A percentile compares a stretch with the other conserved stretches of the same genome.
Evolutionary conservation across 208 protist genomes (phyloP).

Genomic region (Herpetomonas tarakana): DNA sequence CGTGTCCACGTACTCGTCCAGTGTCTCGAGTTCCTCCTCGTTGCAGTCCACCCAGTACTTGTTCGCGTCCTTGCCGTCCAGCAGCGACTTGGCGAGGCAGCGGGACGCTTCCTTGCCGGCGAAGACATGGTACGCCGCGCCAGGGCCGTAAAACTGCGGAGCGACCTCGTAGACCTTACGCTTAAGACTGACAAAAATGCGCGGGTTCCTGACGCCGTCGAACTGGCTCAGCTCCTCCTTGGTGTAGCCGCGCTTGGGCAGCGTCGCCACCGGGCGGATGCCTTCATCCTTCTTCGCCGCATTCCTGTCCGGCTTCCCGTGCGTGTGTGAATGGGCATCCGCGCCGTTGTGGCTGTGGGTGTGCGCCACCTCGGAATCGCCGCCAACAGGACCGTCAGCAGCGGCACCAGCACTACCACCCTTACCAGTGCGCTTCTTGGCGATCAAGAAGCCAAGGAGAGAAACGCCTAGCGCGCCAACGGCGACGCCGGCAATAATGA

Average conservation of each 20-base stretch:
- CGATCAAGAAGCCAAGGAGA: slow-evolving; percentile 14
- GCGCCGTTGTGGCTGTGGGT: slow-evolving; percentile 5
- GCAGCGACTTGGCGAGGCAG: slow-evolving; percentile 51
- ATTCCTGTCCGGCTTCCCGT: slow-evolving; percentile 13
- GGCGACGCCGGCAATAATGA: slow-evolving; percentile 19
- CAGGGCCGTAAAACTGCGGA: slow-evolving; percentile 82
- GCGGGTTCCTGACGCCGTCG: slow-evolving; percentile 54
- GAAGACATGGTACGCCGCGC: slow-evolving; percentile 74
- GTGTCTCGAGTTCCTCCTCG: slow-evolving; percentile 61
- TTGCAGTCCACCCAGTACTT: slow-evolving; percentile 73
- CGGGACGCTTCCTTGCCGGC: slow-evolving; percentile 73
- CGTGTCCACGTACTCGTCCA: slow-evolving; percentile 65
- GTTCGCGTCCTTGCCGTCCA: slow-evolving; percentile 60
- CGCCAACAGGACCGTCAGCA: background rate
- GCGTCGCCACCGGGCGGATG: slow-evolving; percentile 56
- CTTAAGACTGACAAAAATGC: slow-evolving; percentile 77
- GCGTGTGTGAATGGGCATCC: slow-evolving; percentile 19
- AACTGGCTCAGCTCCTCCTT: slow-evolving; percentile 60
- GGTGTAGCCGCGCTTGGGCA: slow-evolving; percentile 56
- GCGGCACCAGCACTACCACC: background rate
- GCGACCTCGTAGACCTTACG: slow-evolving; percentile 82
- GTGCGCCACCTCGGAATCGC: background rate
- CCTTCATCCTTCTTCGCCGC: slow-evolving; percentile 8
- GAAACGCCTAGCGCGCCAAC: slow-evolving; percentile 11
- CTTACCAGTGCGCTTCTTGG: slow-evolving; percentile 22